These are phyloP conservation scores for Nidula microcarpa DNA, from an alignment of 768 basidiomycete genomes.

Conservation along the genomic window DNA sequence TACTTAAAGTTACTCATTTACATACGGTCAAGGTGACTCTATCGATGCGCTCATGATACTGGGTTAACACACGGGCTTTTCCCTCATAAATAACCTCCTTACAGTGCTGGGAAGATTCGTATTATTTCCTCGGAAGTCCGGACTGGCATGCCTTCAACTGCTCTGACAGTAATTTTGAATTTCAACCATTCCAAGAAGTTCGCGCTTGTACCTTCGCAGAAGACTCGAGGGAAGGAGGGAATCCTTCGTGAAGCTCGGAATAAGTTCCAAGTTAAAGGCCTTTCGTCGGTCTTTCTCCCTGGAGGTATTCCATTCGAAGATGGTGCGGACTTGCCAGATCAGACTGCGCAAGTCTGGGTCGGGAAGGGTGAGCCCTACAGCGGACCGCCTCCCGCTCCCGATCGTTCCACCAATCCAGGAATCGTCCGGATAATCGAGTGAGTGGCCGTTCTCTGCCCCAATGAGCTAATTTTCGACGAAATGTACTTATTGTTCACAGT, in stretches of 20 bases:
- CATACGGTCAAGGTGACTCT: too few relatives aligned
- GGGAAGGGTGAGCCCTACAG: constrained; percentile 30
- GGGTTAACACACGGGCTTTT: too few relatives aligned
- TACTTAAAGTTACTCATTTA: too few relatives aligned
- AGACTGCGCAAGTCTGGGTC: constrained; percentile 22
- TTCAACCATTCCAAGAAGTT: constrained; percentile 28
- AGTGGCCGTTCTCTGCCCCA: not conserved
- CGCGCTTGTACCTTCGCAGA: constrained; percentile 15
- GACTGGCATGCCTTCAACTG: constrained; percentile 20
- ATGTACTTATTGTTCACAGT: constrained; percentile 5
- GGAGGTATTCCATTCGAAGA: constrained; percentile 21
- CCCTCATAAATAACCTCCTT: too few relatives aligned
- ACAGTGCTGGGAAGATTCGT: too few relatives aligned
- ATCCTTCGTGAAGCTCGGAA: constrained; percentile 33
- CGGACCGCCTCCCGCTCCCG: constrained; percentile 18
- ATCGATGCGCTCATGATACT: too few relatives aligned
- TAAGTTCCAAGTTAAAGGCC: constrained; percentile 28
- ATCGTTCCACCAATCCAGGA: constrained; percentile 5
- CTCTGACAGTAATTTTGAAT: constrained; percentile 29
- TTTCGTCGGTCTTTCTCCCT: constrained; percentile 22
- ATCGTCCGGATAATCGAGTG: constrained; percentile 24
- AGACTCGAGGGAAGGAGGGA: constrained; percentile 10
- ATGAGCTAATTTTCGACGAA: not conserved
- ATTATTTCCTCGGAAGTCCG: too few relatives aligned
- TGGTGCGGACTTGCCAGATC: constrained; percentile 13